Base-by-base conservation (phyloP, 2,329 filamentous ascomycete species). In the Aspergillus arachidicola region DNA sequence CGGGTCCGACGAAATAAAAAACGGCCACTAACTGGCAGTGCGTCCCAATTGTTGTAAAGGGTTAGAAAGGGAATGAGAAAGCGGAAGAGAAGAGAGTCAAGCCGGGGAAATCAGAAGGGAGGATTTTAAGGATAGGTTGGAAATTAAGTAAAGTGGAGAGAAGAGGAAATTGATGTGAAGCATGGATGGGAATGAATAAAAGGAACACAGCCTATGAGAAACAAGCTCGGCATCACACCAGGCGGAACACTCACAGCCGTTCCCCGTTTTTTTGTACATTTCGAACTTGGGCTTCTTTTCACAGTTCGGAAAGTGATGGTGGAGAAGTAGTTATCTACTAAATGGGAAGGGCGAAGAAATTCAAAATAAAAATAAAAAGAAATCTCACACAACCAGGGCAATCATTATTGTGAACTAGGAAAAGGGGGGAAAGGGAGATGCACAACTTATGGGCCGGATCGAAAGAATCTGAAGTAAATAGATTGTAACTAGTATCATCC, bases 201-300 rank as follows among this genome's bases (percentile, higher is more conserved):
- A 62, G 36, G 57, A 58, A 50, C 59, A 30, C 45, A 59, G 64
- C 61, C 59, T 60, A 64, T 67, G 41, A 64, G 53, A 58, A 46
- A 19, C 26, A 57, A 64, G 59, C 48, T 32, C 41, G 56, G 61
- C 54, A 71, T 76, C 74, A 76, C 69, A 73, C 74, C 73, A 75
- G 73, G 68, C 74, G 74, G 74, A 76, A 76, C 64, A 57, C 60
- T 53, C 26, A 48, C 61, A 67, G 71, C 74, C 73, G 73, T 67
- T 32, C 61, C 62, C 19, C 55, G 60, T 55, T 70, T 64, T 69
- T 62, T 55, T 51, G 57, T 59, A 50, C 23, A 14, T 56, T 45
- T 51, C 41, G 50, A 30, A 46, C 30, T 54, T 19, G 16, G 26
- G 26, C 51, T 30, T 50, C 43, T 28, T 58, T 26, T 34, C 38